Conservation (phyloP, 108 stramenopile species). For the Nannochloropsis salina region DNA sequence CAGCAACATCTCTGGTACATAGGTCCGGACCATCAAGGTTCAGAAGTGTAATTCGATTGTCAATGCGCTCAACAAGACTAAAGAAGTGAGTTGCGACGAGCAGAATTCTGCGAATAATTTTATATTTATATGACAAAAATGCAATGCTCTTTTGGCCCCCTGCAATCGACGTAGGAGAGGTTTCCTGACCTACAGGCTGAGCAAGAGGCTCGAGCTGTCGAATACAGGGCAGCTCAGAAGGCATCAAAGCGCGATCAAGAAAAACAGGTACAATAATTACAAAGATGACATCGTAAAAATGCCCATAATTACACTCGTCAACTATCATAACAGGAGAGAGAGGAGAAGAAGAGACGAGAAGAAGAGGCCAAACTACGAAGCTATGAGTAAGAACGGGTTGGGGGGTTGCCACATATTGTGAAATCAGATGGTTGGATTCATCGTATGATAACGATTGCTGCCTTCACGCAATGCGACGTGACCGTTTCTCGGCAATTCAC, state of each 20-base stretch:
- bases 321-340: conserved; percentile 27
- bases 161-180: conserved; percentile 27
- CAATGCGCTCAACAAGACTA: conserved; percentile 55
- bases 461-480: not conserved
- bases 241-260: conserved; percentile 2
- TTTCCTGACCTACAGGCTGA: conserved; percentile 50
- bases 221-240: conserved; percentile 13
- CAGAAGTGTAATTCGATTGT: conserved; percentile 59
- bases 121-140: conserved; percentile 16
- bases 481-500: not conserved
- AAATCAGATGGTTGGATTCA: too few relatives aligned
- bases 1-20: not conserved
- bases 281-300: not conserved
- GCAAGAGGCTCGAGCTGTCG: conserved; percentile 31
- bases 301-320: too few relatives aligned
- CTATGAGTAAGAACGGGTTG: conserved; percentile 36
- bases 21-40: conserved; percentile 33
- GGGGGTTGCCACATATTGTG: too few relatives aligned
- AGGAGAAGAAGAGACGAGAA: conserved; percentile 21
- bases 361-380: conserved; percentile 37
- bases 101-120: not conserved
- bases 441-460: too few relatives aligned
- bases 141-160: not conserved
- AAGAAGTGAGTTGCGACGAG: conserved; percentile 24
- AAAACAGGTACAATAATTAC: not conserved